A percentile compares a stretch with the other conserved stretches of the same genome.
Evolutionary conservation across 495 filamentous ascomycete genomes (phyloP).

Genomic region (Viridothelium virens): DNA sequence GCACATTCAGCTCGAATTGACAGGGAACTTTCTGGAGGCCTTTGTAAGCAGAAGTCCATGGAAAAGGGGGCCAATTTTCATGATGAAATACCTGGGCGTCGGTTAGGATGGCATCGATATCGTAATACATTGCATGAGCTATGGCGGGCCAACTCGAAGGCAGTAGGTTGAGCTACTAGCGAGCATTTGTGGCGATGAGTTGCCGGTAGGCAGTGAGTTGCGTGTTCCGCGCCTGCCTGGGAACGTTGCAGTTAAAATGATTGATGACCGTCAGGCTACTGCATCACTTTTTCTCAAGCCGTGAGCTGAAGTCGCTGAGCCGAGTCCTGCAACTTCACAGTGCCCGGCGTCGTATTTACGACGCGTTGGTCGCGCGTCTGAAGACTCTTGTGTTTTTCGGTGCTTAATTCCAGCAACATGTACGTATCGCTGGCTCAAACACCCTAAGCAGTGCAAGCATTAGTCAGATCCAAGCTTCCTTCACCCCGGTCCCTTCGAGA

Average conservation of each 20-base stretch:
- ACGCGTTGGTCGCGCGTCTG: background rate
- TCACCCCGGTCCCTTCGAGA: background rate
- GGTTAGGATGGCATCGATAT: slow-evolving; percentile 87
- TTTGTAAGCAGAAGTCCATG: slow-evolving; percentile 8
- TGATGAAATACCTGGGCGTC: slow-evolving; percentile 63
- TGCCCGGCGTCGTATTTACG: background rate
- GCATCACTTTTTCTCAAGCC: too few relatives aligned
- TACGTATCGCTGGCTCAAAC: background rate
- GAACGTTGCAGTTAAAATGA: background rate
- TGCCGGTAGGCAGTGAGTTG: slow-evolving; percentile 7
- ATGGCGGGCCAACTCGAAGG: background rate
- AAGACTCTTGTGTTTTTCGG: background rate
- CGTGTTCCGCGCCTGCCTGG: slow-evolving; percentile 5
- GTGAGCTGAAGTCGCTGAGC: too few relatives aligned
- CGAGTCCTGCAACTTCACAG: too few relatives aligned
- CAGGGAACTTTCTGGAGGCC: slow-evolving; percentile 78
- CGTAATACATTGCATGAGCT: slow-evolving; percentile 73
- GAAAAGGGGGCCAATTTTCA: background rate
- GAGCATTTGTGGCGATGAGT: slow-evolving; percentile 2
- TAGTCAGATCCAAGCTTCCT: slow-evolving; percentile 1
- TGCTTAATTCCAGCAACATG: background rate
- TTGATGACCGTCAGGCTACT: background rate
- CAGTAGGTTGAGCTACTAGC: slow-evolving; percentile 9
- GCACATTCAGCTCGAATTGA: slow-evolving; percentile 82
- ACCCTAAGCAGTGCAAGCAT: background rate